These are phyloP conservation scores for Wickerhamomyces sp. DNA, from an alignment of 1,139 yeast genomes.

Conservation along the genomic window DNA sequence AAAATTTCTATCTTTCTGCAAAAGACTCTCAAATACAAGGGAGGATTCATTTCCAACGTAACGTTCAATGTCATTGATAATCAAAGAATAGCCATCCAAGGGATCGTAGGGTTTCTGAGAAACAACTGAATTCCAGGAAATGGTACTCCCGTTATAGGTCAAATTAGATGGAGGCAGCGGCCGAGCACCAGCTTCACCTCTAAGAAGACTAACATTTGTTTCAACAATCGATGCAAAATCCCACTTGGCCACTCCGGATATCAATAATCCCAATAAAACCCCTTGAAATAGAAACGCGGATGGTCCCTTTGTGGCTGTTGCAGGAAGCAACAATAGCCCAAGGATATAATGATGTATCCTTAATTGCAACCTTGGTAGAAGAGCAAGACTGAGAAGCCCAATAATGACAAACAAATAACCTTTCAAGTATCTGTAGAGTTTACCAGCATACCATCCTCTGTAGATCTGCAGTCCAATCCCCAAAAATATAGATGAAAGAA, in stretches of 20 bases:
- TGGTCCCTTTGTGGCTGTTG: conserved; percentile 74
- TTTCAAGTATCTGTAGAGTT: conserved; percentile 51
- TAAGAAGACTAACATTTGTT: conserved; percentile 57
- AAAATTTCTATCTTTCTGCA: conserved; percentile 26
- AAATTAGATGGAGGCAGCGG: conserved; percentile 54
- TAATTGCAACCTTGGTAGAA: conserved; percentile 65
- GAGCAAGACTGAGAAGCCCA: conserved; percentile 27
- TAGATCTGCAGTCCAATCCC: conserved; percentile 73
- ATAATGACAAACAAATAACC: conserved; percentile 47
- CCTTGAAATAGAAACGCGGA: conserved; percentile 79
- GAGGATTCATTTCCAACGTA: conserved; percentile 50
- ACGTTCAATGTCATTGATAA: conserved; percentile 77
- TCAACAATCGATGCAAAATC: conserved; percentile 88
- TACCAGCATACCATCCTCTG: conserved; percentile 76
- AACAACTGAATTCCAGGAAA: conserved; percentile 30
- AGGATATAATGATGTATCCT: conserved; percentile 87
- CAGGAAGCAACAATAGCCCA: conserved; percentile 76
- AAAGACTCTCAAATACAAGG: conserved; percentile 32
- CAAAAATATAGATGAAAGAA: conserved; percentile 30
- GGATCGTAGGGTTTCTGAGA: not conserved
- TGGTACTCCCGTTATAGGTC: conserved; percentile 30
- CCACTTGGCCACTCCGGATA: conserved; percentile 90
- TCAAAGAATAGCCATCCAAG: conserved; percentile 46
- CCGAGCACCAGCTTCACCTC: conserved; percentile 71
- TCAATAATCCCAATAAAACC: conserved; percentile 67